Conservation (phyloP, 1,284 basidiomycete genomes). For the Ustilago xerochloae region DNA sequence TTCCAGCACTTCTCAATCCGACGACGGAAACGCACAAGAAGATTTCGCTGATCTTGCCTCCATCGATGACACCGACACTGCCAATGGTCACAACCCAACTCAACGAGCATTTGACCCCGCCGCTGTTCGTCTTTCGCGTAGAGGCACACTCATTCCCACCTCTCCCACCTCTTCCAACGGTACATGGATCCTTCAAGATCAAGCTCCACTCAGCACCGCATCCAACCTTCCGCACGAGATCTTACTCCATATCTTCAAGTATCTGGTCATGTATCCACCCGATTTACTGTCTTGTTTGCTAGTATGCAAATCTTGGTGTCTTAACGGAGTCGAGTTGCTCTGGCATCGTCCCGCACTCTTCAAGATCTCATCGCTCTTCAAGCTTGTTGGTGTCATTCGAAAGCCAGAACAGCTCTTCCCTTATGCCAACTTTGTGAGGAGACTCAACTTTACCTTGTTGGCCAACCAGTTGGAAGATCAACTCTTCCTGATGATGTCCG, state of each 20-base stretch:
- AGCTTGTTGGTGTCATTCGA: constrained; percentile 68
- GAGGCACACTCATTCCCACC: constrained; percentile 43
- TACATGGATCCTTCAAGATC: constrained; percentile 37
- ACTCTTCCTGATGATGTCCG: constrained; percentile 78
- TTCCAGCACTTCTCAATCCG: constrained; percentile 62
- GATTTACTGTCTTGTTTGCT: constrained; percentile 73
- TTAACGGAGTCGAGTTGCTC: constrained; percentile 91
- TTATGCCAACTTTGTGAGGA: constrained; percentile 86
- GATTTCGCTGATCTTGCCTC: constrained; percentile 56
- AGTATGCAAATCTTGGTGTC: constrained; percentile 92
- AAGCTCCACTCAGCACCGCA: constrained; percentile 26
- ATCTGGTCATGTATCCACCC: constrained; percentile 80
- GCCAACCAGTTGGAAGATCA: constrained; percentile 81
- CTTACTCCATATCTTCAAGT: constrained; percentile 89
- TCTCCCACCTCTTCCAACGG: constrained; percentile 44
- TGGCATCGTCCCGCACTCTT: constrained; percentile 91
- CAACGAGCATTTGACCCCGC: constrained; percentile 40
- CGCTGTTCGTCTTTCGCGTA: constrained; percentile 33
- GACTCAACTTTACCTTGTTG: constrained; percentile 87
- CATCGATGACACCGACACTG: constrained; percentile 26
- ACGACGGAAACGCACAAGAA: constrained; percentile 50
- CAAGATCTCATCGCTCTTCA: constrained; percentile 78
- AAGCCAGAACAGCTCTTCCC: constrained; percentile 77
- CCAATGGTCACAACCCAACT: constrained; percentile 12
- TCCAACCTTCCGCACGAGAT: constrained; percentile 82